Percentiles rank a stretch among this genome's conserved stretches.
These are phyloP conservation scores for Trypethelium eluteriae DNA, from an alignment of 495 filamentous ascomycete genomes.

Conservation along the genomic window DNA sequence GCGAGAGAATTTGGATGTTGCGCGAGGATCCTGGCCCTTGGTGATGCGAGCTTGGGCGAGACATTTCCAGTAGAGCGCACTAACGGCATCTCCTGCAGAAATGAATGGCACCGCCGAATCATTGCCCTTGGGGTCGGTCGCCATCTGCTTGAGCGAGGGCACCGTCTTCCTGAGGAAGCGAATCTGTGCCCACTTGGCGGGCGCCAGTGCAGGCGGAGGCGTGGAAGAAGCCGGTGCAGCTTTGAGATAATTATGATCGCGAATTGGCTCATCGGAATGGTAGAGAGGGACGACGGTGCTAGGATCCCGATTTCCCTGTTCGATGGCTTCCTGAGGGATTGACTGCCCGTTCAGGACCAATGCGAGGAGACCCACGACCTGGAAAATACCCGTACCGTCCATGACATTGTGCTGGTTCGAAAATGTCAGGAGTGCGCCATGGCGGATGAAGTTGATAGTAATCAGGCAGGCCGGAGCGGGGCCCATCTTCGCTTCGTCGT, in stretches of 20 bases:
- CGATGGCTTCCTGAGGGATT: slow-evolving; percentile 18
- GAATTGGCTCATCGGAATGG: slow-evolving; percentile 25
- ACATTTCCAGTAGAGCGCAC: slow-evolving; percentile 35
- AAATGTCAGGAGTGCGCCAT: slow-evolving; percentile 31
- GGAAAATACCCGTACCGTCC: slow-evolving; percentile 37
- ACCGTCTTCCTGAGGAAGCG: too few relatives aligned
- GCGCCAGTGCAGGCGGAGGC: not conserved
- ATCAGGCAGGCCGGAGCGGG: slow-evolving; percentile 33
- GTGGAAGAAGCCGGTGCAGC: not conserved
- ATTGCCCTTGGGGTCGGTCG: not conserved
- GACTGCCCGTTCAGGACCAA: slow-evolving; percentile 27
- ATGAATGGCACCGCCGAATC: slow-evolving; percentile 21
- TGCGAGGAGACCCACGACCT: slow-evolving; percentile 34
- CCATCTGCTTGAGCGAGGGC: slow-evolving; percentile 8
- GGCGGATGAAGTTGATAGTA: slow-evolving; percentile 37
- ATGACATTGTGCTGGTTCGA: slow-evolving; percentile 41
- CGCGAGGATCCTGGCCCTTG: slow-evolving; percentile 19
- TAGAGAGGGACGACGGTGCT: slow-evolving; percentile 33
- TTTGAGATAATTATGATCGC: slow-evolving; percentile 33
- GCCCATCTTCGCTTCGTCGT: not conserved
- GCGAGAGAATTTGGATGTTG: slow-evolving; percentile 32
- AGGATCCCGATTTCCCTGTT: slow-evolving; percentile 35
- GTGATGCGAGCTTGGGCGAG: slow-evolving; percentile 18
- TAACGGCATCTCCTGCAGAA: slow-evolving; percentile 28
- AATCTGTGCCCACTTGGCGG: slow-evolving; percentile 8